Percentiles rank a stretch among this genome's conserved stretches.
Conservation (phyloP, 345 rosid genomes). For the Populus deltoides region DNA sequence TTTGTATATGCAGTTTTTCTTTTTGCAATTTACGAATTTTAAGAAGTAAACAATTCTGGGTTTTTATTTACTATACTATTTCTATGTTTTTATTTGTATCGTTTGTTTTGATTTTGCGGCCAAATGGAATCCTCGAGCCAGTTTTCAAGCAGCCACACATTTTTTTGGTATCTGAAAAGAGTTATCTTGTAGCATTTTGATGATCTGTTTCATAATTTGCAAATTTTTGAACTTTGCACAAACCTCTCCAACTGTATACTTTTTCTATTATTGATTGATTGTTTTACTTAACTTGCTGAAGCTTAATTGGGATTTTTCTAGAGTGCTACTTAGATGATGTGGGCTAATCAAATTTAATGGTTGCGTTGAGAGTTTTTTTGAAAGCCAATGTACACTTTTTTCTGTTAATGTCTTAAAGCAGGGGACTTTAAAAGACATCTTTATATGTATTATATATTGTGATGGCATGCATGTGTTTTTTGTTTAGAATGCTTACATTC, state of each 20-base stretch:
- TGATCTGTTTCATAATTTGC: background rate
- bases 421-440: background rate
- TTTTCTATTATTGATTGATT: background rate
- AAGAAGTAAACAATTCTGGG: background rate
- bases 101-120: background rate
- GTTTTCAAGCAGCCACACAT: background rate
- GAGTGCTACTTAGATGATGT: background rate
- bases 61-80: background rate
- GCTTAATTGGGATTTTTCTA: background rate
- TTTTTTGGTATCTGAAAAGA: background rate
- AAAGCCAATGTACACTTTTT: background rate
- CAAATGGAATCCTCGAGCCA: background rate
- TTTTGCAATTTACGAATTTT: background rate
- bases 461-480: background rate
- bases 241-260: background rate
- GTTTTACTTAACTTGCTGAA: background rate
- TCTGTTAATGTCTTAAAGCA: background rate
- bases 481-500: slow-evolving; percentile 13
- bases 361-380: background rate
- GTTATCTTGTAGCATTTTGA: background rate
- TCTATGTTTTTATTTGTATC: background rate
- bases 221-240: background rate
- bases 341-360: background rate
- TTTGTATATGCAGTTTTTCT: background rate
- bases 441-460: background rate